phyloP scores from a whole-genome alignment of 345 rosid genomes.

The Reutealis trisperma region DNA sequence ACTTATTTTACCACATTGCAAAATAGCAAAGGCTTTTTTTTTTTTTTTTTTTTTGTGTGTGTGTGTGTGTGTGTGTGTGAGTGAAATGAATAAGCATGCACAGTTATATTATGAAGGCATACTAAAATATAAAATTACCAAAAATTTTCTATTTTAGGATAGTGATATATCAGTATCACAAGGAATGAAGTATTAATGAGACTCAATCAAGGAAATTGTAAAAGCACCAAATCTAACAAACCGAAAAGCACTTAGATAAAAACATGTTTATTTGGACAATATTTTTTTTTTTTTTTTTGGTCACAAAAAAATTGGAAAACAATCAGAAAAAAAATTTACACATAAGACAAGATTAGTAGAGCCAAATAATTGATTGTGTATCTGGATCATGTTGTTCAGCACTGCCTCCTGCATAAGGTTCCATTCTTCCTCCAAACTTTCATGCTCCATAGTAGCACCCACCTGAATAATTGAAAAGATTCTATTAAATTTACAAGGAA shows the following conservation, averaged over 20 bases:
- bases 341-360: conserved; percentile 56
- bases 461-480: conserved; percentile 40
- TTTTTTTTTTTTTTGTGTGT: no score
- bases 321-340: conserved; percentile 45
- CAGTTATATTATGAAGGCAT: no score
- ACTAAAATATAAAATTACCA: no score
- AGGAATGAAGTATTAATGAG: not conserved
- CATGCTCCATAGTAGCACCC: conserved; percentile 43
- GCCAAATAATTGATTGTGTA: conserved; percentile 80
- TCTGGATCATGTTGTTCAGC: conserved; percentile 49
- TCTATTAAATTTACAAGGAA: conserved; percentile 15
- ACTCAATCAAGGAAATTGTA: not conserved
- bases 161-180: not conserved
- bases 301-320: not conserved
- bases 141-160: not conserved
- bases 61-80: no score
- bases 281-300: not conserved
- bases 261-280: not conserved
- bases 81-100: no score
- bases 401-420: conserved; percentile 56
- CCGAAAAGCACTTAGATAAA: no score
- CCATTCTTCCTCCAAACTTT: conserved; percentile 70
- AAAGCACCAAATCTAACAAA: not conserved
- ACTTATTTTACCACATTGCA: not conserved
- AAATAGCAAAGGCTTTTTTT: not conserved